phyloP scores from a whole-genome alignment of 2,329 filamentous ascomycete genomes.

The Venturia oleaginea region DNA sequence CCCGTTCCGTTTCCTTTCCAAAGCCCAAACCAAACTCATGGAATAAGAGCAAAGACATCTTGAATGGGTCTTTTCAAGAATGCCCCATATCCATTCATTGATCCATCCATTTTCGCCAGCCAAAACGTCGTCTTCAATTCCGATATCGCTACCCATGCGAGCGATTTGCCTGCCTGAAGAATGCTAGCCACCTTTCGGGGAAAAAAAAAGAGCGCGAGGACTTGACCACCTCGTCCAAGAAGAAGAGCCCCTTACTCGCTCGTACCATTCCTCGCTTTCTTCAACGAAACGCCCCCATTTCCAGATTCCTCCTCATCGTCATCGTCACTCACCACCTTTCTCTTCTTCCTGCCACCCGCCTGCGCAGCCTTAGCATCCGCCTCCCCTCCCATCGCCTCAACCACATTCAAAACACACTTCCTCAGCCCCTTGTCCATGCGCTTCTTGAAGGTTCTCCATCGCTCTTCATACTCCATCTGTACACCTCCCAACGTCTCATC shows the following conservation, averaged over 20 bases:
- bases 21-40: background rate
- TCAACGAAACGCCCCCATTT: background rate
- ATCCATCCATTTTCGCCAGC: background rate
- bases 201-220: no score
- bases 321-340: slow-evolving; percentile 25
- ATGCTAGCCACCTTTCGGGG: no score
- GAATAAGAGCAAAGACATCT: background rate
- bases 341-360: slow-evolving; percentile 22
- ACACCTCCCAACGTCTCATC: slow-evolving; percentile 52
- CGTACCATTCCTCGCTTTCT: slow-evolving; percentile 7
- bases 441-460: slow-evolving; percentile 44
- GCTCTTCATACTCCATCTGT: slow-evolving; percentile 61
- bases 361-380: background rate
- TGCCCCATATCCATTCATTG: background rate
- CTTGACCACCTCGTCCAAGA: no score
- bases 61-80: background rate
- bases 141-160: no score
- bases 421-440: slow-evolving; percentile 20
- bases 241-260: background rate
- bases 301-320: slow-evolving; percentile 28
- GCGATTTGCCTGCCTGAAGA: no score
- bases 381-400: slow-evolving; percentile 16
- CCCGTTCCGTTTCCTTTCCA: no score
- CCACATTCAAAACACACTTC: slow-evolving; percentile 16
- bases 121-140: background rate